Evolutionary conservation across 2,329 filamentous ascomycete genomes (phyloP).

Genomic region (Grosmannia serpens): DNA sequence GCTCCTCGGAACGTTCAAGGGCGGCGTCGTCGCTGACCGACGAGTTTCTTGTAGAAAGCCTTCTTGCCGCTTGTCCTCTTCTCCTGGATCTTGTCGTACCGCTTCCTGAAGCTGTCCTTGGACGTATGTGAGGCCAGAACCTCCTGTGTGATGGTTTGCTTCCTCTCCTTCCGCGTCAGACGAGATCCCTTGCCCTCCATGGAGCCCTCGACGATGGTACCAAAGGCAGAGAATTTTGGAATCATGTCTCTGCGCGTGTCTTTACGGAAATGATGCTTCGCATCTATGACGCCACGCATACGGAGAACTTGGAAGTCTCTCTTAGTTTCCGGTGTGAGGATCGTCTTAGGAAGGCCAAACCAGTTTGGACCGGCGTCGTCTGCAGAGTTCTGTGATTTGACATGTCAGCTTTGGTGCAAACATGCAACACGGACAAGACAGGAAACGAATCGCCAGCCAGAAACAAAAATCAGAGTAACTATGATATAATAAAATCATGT

Average conservation of each 20-base stretch:
- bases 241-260: constrained; percentile 56
- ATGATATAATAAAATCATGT: constrained; percentile 52
- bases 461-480: constrained; percentile 52
- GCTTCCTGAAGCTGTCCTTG: constrained; percentile 66
- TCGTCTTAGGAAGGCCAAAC: constrained; percentile 79
- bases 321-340: constrained; percentile 66
- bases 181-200: constrained; percentile 78
- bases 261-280: constrained; percentile 87
- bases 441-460: constrained; percentile 29
- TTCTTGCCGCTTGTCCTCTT: constrained; percentile 83
- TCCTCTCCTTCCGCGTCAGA: constrained; percentile 76
- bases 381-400: constrained; percentile 17
- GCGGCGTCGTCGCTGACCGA: constrained; percentile 26
- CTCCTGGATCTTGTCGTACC: constrained; percentile 75
- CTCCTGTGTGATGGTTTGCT: constrained; percentile 78
- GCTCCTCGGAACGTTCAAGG: constrained; percentile 1
- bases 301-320: constrained; percentile 80
- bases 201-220: constrained; percentile 76
- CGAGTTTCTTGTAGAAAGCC: constrained; percentile 72
- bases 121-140: constrained; percentile 57
- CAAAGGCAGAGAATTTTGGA: constrained; percentile 80
- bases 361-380: constrained; percentile 66
- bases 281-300: constrained; percentile 80
- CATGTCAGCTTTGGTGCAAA: constrained; percentile 13
- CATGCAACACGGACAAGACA: constrained; percentile 15